These are phyloP conservation scores for Syzygium oleosum DNA, from an alignment of 345 rosid genomes.

Conservation along the genomic window DNA sequence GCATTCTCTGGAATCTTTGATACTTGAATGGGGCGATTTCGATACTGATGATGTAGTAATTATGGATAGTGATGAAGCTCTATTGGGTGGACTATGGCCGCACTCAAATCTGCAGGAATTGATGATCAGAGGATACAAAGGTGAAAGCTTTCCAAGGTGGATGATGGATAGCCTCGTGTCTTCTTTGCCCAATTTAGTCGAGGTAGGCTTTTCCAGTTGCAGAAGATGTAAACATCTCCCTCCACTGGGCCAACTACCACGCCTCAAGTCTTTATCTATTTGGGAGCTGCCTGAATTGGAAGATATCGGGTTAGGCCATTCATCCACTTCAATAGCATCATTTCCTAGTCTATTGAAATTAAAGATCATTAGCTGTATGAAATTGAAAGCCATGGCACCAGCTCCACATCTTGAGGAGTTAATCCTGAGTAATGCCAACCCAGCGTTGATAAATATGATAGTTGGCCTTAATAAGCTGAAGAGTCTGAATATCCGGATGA, in stretches of 20 bases:
- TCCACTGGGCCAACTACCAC: not conserved
- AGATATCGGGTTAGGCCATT: accelerated
- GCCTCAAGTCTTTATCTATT: not conserved
- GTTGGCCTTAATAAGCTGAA: not conserved
- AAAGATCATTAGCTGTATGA: too few relatives aligned
- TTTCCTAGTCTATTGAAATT: too few relatives aligned
- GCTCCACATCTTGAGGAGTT: too few relatives aligned
- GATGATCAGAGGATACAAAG: accelerated
- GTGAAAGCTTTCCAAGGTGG: not conserved
- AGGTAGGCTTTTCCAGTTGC: not conserved
- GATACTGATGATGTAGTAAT: accelerated
- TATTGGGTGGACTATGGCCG: not conserved
- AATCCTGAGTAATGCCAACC: accelerated
- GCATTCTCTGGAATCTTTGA: not conserved
- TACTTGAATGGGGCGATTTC: accelerated
- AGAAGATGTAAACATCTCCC: not conserved
- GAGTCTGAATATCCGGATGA: accelerated
- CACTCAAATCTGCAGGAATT: not conserved
- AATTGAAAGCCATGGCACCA: too few relatives aligned
- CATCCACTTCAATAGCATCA: too few relatives aligned
- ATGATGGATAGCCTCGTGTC: not conserved
- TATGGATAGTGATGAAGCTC: not conserved
- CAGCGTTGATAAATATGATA: too few relatives aligned
- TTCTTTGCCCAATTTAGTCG: not conserved
- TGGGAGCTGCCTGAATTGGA: not conserved